Percentiles rank a stretch among this genome's conserved stretches.
Conservation (phyloP, 169 alveolate species). For the Plasmodium blacklocki region DNA sequence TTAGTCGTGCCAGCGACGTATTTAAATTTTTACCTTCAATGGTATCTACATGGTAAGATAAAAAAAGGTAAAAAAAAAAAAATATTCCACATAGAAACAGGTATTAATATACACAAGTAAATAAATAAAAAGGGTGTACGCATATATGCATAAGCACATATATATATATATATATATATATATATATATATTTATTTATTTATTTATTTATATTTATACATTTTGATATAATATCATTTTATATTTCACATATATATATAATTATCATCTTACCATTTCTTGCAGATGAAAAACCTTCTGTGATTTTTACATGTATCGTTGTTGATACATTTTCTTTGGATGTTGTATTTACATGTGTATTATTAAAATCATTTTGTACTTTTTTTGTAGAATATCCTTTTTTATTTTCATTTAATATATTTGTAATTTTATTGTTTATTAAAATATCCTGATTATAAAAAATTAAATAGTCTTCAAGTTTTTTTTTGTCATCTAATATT, state of each 20-base stretch:
- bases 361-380: background rate
- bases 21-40: constrained; percentile 9
- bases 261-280: constrained; percentile 13
- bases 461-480: constrained; percentile 66
- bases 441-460: constrained; percentile 35
- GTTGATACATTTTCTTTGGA: constrained; percentile 32
- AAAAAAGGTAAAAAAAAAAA: background rate
- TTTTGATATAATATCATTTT: too few relatives aligned
- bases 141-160: too few relatives aligned
- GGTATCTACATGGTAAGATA: constrained; percentile 3
- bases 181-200: background rate
- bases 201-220: background rate
- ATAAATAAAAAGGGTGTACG: background rate
- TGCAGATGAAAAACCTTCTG: constrained; percentile 13
- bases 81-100: background rate
- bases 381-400: constrained; percentile 8
- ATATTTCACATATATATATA: too few relatives aligned
- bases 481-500: constrained; percentile 75
- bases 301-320: constrained; percentile 59
- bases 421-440: constrained; percentile 7
- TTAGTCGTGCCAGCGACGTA: constrained; percentile 21
- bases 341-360: background rate
- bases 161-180: too few relatives aligned
- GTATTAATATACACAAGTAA: background rate
- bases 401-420: constrained; percentile 1